Evolutionary conservation across 1,139 yeast species (phyloP), one percentile per base, ranked within the genome.

Genomic region (Ogataea hybrid): DNA sequence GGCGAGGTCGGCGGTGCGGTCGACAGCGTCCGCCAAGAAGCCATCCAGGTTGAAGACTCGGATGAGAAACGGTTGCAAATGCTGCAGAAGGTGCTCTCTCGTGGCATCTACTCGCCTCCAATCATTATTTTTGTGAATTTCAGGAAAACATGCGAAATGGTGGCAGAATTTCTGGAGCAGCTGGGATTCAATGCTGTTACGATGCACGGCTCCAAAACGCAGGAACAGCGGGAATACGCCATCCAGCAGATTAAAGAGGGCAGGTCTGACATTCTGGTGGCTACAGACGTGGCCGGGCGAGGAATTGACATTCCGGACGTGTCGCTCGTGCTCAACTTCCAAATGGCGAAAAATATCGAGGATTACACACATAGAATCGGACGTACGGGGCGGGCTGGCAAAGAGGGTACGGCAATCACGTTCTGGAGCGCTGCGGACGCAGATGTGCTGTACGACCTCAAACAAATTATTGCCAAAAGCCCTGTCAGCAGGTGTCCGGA

Each of bases 231-330:
- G 63, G 97, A 92, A 58, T 64, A 65, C n/a, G 84, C 96, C 0
- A 71, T 92, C 34, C 69, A 70, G 15, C 76, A 79, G 30, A 77
- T 92, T 59, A 74, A 81, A 42, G 59, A 70, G 10, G 86, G 88
- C 22, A 67, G 70, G 22, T 77, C 79, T 1, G 80, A 79, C 41
- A 69, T 87, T 9, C 68, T 92, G 37, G 83, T 92, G 25, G 97
- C 97, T 9, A 92, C 98, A 0, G 97, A 92, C 58, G 90, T 92
- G 40, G 97, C 97, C 2, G 96, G 97, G 5, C 79, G 98, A 68
- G 98, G 98, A 64, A 81, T 92, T 47, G 97, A 92, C 64, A 81
- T 92, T 14, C 84, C 92, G 0, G 77, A 86, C 54, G 95, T 92
- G 8, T 77, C 94, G 0, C 63, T 90, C 33, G 97, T 92, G 6